phyloP scores from a whole-genome alignment of 208 protist genomes.

The Sergeia podlipaevii region DNA sequence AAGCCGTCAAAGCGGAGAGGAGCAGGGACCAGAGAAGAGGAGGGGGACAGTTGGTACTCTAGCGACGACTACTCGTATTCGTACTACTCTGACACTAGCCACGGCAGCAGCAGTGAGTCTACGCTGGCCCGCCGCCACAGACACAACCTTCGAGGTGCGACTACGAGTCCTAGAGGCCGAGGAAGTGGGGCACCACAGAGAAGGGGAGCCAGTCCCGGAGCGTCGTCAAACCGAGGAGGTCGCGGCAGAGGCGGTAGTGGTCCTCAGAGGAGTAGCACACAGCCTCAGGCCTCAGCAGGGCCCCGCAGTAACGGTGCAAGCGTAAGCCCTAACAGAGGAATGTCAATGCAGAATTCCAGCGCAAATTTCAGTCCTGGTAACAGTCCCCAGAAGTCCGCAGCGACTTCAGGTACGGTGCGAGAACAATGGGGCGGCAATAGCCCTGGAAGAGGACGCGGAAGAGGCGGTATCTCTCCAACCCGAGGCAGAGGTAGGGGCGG shows the following conservation, averaged over 20 bases:
- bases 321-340: no score
- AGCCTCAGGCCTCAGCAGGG: neutral
- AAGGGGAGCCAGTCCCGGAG: no score
- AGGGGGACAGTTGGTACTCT: neutral
- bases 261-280: conserved; percentile 6
- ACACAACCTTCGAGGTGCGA: conserved; percentile 2
- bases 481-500: neutral
- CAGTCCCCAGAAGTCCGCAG: no score
- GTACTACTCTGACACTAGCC: neutral
- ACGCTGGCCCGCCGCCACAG: neutral
- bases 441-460: no score
- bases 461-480: no score
- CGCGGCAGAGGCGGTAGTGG: neutral
- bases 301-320: conserved; percentile 4
- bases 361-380: no score
- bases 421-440: no score
- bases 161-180: no score
- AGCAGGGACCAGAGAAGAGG: neutral
- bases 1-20: neutral
- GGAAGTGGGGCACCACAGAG: no score
- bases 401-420: no score
- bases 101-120: neutral
- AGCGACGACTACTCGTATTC: neutral
- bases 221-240: no score
- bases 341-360: no score